Evolutionary conservation across 768 basidiomycete species (phyloP).

Genomic region (Auricularia sp.): DNA sequence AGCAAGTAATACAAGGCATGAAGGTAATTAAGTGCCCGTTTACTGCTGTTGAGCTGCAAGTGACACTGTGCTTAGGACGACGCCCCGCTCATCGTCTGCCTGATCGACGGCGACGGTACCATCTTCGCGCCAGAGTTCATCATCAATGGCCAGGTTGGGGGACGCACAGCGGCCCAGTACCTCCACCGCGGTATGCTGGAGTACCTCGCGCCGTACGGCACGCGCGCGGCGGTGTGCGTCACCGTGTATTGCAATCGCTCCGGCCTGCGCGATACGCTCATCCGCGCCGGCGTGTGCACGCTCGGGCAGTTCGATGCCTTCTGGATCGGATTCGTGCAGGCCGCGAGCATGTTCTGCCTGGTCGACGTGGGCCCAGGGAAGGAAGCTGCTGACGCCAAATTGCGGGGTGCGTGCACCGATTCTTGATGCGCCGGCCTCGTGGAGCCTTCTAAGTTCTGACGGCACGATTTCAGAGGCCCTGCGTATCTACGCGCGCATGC

Average conservation of each 20-base stretch:
- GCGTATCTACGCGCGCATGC: conserved; percentile 52
- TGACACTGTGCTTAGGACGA: conserved; percentile 33
- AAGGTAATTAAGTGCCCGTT: not conserved
- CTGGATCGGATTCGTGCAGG: conserved; percentile 50
- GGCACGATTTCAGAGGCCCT: conserved; percentile 45
- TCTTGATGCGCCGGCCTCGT: not conserved
- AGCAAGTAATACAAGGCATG: not conserved
- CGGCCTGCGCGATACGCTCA: conserved; percentile 20
- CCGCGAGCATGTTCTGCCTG: conserved; percentile 54
- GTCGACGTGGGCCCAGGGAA: conserved; percentile 63
- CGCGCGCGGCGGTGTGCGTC: not conserved
- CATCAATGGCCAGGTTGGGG: conserved; percentile 45
- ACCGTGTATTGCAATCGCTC: not conserved
- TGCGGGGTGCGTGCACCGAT: conserved; percentile 42
- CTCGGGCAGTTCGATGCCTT: conserved; percentile 64
- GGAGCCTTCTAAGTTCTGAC: not conserved
- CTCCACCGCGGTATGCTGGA: conserved; percentile 25
- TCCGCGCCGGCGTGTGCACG: conserved; percentile 46
- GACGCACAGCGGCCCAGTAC: conserved; percentile 43
- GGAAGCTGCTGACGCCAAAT: conserved; percentile 68
- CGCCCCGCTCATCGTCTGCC: conserved; percentile 50
- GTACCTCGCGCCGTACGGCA: not conserved
- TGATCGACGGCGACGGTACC: conserved; percentile 56
- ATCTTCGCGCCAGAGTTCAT: conserved; percentile 51
- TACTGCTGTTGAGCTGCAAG: not conserved